Base-by-base conservation (phyloP, 179 eudicot species). In the Corrigiola litoralis region DNA sequence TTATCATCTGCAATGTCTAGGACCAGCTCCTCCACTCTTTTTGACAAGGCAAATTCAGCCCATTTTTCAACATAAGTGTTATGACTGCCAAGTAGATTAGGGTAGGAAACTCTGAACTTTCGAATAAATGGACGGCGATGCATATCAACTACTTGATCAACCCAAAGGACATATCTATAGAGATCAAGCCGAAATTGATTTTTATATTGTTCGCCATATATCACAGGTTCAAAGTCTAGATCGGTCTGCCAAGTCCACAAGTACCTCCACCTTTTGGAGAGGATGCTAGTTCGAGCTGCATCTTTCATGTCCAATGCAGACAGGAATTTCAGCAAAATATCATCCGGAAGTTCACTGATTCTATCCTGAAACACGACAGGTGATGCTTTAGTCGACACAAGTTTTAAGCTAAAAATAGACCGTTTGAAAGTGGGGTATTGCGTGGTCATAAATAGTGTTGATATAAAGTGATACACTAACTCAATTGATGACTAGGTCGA, bases 241-340 rank as follows among this genome's bases (percentile, higher is more conserved):
- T 50, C 32, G 12, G 55, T 24, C 29, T 10, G 55, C 55, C 32
- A 50, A 50, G 55, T 50, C 55, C 33, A 50, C 32, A 50, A 50
- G 33, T 50, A 42, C 16, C 47, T 42, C 47, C 47, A 42, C 16
- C 47, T 42, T 8, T 17, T 42, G 2, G 47, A 42, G 16, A 42
- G 47, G 47, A 42, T 42, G 47, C 47, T 42, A 12, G 47, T 42
- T 42, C 16, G 11, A 0, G 16, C 47, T 14, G 47, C 47, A 14
- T 42, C 47, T 42, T 42, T 17, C 47, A 42, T 42, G 4, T 0
- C n/a, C 47, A 42, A 10, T 42, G 47, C n/a, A 42, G 47, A 42
- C 47, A 42, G 0, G 1, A 42, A 10, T 10, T 17, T 42, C 1
- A 42, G 0, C 11, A 42, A 17, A 42, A 42, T 42, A 42, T 42